Percentiles rank a stretch among this genome's conserved stretches.
Conservation (phyloP, 163 green algal genomes). For the Coccomyxa subellipsoidea region DNA sequence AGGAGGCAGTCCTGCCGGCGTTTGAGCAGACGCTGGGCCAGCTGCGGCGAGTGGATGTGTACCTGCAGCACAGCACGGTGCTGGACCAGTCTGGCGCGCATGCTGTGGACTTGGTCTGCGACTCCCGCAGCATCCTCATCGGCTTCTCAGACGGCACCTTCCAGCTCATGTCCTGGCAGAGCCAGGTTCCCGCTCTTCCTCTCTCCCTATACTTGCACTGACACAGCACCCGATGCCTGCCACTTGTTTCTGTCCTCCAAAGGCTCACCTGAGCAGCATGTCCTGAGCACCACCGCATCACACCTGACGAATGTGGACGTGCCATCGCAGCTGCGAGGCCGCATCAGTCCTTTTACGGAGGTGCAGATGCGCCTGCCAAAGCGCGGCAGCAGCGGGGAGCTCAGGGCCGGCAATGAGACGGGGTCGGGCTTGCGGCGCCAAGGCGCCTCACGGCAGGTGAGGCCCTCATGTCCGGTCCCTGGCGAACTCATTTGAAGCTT, state of each 20-base stretch:
- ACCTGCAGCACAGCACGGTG: conserved; percentile 35
- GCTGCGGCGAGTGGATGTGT: conserved; percentile 31
- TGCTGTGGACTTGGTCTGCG: conserved; percentile 18
- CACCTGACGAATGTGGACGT: neutral
- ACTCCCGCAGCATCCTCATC: conserved; percentile 39
- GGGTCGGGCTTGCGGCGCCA: neutral
- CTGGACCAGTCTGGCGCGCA: conserved; percentile 11
- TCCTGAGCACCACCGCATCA: neutral
- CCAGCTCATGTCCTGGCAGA: conserved; percentile 57
- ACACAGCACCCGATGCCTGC: neutral
- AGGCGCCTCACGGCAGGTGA: neutral
- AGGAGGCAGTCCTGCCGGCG: conserved; percentile 41
- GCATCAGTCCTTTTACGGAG: neutral
- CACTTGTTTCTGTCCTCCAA: no score
- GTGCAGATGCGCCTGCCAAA: neutral
- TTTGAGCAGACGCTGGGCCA: conserved; percentile 11
- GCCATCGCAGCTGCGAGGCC: neutral
- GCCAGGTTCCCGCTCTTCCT: conserved; percentile 48
- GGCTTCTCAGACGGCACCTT: conserved; percentile 59
- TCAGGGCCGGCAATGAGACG: neutral
- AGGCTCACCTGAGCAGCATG: no score
- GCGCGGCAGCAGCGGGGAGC: neutral
- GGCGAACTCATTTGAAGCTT: neutral
- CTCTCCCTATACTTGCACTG: neutral
- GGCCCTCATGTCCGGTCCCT: no score